These are phyloP conservation scores for Kalmusia sp. DNA, from an alignment of 2,329 filamentous ascomycete species.

Conservation along the genomic window DNA sequence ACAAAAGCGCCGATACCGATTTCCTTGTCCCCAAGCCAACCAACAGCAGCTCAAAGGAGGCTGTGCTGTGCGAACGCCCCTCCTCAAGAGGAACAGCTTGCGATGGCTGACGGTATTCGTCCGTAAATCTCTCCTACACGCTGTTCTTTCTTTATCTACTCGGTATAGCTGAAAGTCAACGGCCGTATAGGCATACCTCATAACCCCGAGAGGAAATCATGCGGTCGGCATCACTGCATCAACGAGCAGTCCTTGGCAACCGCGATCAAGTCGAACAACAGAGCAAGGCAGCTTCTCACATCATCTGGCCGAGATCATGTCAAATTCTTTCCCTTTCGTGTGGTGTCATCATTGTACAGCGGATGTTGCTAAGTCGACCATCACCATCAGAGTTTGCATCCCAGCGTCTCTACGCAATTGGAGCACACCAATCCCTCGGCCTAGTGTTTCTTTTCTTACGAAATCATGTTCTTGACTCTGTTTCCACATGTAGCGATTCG, in stretches of 20 bases:
- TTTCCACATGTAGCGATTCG: not conserved
- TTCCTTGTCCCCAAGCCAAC: not conserved
- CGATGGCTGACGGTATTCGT: not conserved
- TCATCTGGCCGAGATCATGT: not conserved
- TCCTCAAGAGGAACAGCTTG: conserved; percentile 3
- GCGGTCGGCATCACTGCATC: no score
- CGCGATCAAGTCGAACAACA: no score
- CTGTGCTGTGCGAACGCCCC: conserved; percentile 2
- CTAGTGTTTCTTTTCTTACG: not conserved
- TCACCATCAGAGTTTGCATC: no score
- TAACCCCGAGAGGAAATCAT: no score
- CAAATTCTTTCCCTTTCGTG: no score
- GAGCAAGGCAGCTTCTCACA: no score
- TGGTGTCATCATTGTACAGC: no score
- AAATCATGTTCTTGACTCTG: not conserved
- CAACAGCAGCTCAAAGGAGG: conserved; percentile 1
- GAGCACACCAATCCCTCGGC: not conserved
- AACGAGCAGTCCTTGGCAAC: no score
- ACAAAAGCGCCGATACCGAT: not conserved
- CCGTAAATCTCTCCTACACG: no score
- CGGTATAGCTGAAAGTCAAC: not conserved
- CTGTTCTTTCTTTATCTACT: not conserved
- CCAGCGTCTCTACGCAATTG: not conserved
- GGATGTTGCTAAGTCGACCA: no score
- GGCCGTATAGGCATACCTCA: no score